Evolutionary conservation across 768 basidiomycete genomes (phyloP).

Genomic region (Phylloporus arenicola): DNA sequence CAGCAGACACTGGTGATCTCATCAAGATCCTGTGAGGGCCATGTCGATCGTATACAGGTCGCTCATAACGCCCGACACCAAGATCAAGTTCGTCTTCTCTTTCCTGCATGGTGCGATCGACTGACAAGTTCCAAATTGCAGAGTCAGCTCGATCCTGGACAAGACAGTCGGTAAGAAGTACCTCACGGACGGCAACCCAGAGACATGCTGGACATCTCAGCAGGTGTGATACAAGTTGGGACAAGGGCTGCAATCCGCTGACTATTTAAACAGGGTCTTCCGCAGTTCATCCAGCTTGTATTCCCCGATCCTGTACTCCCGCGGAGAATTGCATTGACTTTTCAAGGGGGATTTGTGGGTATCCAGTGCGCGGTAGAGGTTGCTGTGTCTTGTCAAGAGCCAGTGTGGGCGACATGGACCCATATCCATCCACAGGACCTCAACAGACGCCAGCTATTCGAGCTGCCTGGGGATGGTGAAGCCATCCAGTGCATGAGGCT

Average conservation of each 20-base stretch:
- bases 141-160: conserved; percentile 78
- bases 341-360: conserved; percentile 85
- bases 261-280: conserved; percentile 52
- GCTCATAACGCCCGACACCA: conserved; percentile 22
- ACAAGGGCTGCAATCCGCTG: conserved; percentile 2
- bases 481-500: conserved; percentile 50
- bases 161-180: conserved; percentile 67
- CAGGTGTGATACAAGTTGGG: conserved; percentile 42
- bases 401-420: conserved; percentile 46
- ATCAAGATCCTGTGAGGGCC: conserved; percentile 1
- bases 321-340: conserved; percentile 54
- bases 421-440: conserved; percentile 75
- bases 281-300: conserved; percentile 65
- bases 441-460: conserved; percentile 67
- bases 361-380: conserved; percentile 52
- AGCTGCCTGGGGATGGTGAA: conserved; percentile 32
- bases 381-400: conserved; percentile 26
- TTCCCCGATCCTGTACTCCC: conserved; percentile 54
- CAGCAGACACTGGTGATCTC: neutral
- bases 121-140: conserved; percentile 23
- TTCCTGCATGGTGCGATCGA: conserved; percentile 14
- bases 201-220: conserved; percentile 83
- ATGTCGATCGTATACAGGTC: conserved; percentile 21
- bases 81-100: conserved; percentile 37
- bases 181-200: conserved; percentile 63